Conservation (phyloP, 495 filamentous ascomycete genomes). For the Rusavskia elegans region DNA sequence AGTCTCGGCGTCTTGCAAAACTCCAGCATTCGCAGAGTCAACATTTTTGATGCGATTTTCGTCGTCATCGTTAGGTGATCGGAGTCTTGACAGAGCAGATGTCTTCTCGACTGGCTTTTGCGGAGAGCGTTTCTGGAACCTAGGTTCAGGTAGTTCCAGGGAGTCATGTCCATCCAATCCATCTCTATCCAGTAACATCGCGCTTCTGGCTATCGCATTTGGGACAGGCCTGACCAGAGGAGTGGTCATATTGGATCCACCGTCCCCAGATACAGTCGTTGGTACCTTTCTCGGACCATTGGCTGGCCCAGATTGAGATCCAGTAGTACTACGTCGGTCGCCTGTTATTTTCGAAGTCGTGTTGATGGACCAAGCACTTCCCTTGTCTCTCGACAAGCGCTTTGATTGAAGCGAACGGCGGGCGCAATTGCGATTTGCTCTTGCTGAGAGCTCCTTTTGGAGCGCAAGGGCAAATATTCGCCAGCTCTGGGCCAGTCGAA, state of each 20-base stretch:
- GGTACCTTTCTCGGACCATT: slow-evolving; percentile 20
- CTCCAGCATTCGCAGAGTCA: neutral
- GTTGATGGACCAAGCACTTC: neutral
- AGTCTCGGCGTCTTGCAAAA: neutral
- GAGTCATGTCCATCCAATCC: slow-evolving; percentile 23
- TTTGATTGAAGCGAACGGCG: slow-evolving; percentile 1
- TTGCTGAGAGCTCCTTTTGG: slow-evolving; percentile 39
- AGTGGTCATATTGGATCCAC: slow-evolving; percentile 63
- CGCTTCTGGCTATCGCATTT: slow-evolving; percentile 24
- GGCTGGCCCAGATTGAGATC: slow-evolving; percentile 3
- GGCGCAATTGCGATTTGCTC: slow-evolving; percentile 39
- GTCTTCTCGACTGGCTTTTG: neutral
- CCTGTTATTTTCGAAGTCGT: neutral
- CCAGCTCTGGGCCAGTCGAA: slow-evolving; percentile 61
- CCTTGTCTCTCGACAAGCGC: neutral
- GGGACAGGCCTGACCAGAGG: slow-evolving; percentile 56
- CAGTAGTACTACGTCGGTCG: neutral
- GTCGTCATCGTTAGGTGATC: neutral
- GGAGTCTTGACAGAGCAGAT: neutral
- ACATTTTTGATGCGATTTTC: neutral
- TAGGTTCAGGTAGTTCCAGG: slow-evolving; percentile 25
- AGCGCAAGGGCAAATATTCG: slow-evolving; percentile 48
- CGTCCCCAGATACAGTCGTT: slow-evolving; percentile 26
- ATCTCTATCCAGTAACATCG: slow-evolving; percentile 20
- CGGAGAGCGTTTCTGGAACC: neutral